phyloP scores from a whole-genome alignment of 2,329 filamentous ascomycete species.

The Colletotrichum sp. region DNA sequence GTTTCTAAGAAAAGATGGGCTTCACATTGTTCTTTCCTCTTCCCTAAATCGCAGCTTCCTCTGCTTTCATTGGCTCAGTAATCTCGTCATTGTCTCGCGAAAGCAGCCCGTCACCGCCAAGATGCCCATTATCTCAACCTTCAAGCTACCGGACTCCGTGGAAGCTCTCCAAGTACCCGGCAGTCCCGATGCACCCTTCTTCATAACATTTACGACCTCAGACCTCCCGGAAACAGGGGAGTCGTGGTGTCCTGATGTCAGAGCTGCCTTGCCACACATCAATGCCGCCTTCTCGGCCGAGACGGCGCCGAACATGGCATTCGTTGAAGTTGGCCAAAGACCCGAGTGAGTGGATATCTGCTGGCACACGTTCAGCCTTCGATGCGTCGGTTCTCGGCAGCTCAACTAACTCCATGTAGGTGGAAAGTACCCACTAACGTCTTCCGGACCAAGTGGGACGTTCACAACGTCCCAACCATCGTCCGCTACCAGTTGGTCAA shows the following conservation, averaged over 20 bases:
- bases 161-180: neutral
- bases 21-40: neutral
- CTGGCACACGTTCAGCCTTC: neutral
- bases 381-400: neutral
- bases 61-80: neutral
- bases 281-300: conserved; percentile 31
- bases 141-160: neutral
- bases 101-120: neutral
- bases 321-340: conserved; percentile 39
- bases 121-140: neutral
- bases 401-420: conserved; percentile 23
- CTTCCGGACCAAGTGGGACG: conserved; percentile 37
- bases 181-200: conserved; percentile 17
- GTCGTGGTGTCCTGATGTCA: conserved; percentile 45
- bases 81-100: neutral
- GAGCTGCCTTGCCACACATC: conserved; percentile 37
- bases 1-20: neutral
- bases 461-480: conserved; percentile 37
- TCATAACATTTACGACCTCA: conserved; percentile 41
- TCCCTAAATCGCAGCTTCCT: neutral
- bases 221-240: conserved; percentile 36
- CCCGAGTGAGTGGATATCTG: conserved; percentile 32
- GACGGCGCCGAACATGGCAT: conserved; percentile 27
- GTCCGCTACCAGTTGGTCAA: conserved; percentile 35
- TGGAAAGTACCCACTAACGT: conserved; percentile 38